Evolutionary conservation across 2,329 filamentous ascomycete genomes (phyloP), one percentile per base, ranked within the genome.

Genomic region (Gremmenia infestans): DNA sequence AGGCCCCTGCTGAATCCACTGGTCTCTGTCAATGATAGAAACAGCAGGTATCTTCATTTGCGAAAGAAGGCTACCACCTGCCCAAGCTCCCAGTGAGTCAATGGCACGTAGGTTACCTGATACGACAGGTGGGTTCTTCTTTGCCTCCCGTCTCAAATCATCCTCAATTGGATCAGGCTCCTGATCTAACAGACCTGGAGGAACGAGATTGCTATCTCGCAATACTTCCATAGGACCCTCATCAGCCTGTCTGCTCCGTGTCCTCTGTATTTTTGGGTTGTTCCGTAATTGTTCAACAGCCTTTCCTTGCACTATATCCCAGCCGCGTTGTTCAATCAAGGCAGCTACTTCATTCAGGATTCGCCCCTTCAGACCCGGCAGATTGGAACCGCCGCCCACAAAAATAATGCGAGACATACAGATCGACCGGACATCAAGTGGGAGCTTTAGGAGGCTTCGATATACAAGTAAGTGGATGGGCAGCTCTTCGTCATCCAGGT

Each of bases 331-430:
- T 15, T 84, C 76, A 5, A 94, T 78, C 0, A 96, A 74, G 1
- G 74, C 72, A 4, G 81, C 79, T 1, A 97, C 73, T 65, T 97
- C 92, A 55, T 87, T 81, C 35, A 96, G 73, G 39, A 96, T 79
- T 25, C 93, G 83, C 23, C 80, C 78, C 62, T 89, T 91, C 25
- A 99, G 74, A 1, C 94, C 94, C 0, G 92, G 81, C 8, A 97
- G 84, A 25, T 81, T 81, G 5, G 91, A 85, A 48, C 88, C 88
- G 2, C 91, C 91, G 35, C 94, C 94, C 0, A 87, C 87, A 67
- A 99, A 88, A 15, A 96, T 77, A 47, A 97, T 88, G 40, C 93
- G 88, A 1, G 91, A 86, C 85, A 97, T 94, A 71, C 93, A 97
- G 4, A 87, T 74, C 1, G 88, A 86, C 23, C 94, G 85, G 4